Evolutionary conservation across 345 rosid species (phyloP), one percentile per base, ranked within the genome.

Genomic region (Populus davidiana): DNA sequence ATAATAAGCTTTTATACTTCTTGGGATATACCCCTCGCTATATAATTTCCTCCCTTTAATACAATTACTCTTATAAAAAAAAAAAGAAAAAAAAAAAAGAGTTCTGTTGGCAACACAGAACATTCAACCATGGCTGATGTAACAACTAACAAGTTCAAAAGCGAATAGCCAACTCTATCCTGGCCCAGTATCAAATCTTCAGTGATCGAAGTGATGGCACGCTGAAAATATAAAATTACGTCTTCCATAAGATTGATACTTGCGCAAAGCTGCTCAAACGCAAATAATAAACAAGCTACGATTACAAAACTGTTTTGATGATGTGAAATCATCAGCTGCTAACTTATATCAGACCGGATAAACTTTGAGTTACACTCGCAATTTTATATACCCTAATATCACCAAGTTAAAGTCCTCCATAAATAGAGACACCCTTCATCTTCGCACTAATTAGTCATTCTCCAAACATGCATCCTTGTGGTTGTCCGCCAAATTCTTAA

Each of bases 281-380:
- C 70, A 47, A 52, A 66, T 49, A 74, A 54, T 27, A 21, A 8
- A 21, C 27, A 2, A 8, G 25, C 61, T 54, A 21, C 11, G 61
- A 21, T 21, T 20, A 54, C 61, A 54, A 54, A 20, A 80, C 69
- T 73, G 69, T 78, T 61, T 18, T 41, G 41, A 64, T 65, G 69
- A 49, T 65, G 66, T 39, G 68, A 75, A 81, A 68, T 75, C 81
- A 72, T 59, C 64, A 56, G 59, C 70, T 77, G 67, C 29, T 56
- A 35, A 1, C 14, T 69, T 54, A 54, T 49, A 49, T 49, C 17
- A 16, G 3, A 16, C 18, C 7, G 12, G 23, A 66, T 66, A 35
- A 35, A 66, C 13, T 36, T 33, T 25, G 43, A 12, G n/a, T 18
- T 14, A 20, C 25, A 35, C 69, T 31, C 11, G 21, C 18, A 27